phyloP scores from a whole-genome alignment of 2,329 filamentous ascomycete species.

The Proliferodiscus dingleyae region DNA sequence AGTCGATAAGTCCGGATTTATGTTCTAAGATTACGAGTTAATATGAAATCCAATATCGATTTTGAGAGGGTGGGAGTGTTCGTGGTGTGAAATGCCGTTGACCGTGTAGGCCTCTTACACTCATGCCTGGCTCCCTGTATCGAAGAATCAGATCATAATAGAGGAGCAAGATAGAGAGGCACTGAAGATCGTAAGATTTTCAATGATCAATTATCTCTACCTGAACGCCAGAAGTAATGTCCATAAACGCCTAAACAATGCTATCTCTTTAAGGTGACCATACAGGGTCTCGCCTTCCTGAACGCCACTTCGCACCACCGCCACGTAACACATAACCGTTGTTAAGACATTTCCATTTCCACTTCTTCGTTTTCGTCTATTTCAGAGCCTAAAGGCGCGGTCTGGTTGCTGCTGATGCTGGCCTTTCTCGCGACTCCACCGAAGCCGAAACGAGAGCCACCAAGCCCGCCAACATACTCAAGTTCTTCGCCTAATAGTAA shows the following conservation, averaged over 20 bases:
- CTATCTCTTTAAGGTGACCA: background rate
- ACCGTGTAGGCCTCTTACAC: too few relatives aligned
- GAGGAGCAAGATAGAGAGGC: too few relatives aligned
- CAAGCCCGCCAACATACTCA: conserved; percentile 43
- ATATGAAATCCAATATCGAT: too few relatives aligned
- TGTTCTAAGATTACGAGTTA: too few relatives aligned
- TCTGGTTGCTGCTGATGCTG: conserved; percentile 55
- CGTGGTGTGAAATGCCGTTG: too few relatives aligned
- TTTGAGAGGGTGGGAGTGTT: too few relatives aligned
- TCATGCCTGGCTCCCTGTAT: too few relatives aligned
- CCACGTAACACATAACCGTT: conserved; percentile 5
- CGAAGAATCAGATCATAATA: too few relatives aligned
- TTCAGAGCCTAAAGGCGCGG: conserved; percentile 49
- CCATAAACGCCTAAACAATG: conserved; percentile 4
- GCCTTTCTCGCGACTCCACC: conserved; percentile 48
- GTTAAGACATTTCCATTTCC: conserved; percentile 53
- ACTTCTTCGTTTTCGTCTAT: conserved; percentile 58
- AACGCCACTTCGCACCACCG: conserved; percentile 4
- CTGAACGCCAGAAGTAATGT: background rate
- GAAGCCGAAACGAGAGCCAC: conserved; percentile 44
- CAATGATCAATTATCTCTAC: conserved; percentile 2
- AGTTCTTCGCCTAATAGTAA: conserved; percentile 29
- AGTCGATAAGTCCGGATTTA: too few relatives aligned
- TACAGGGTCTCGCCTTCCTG: background rate
- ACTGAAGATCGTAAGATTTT: background rate